Percentiles rank a stretch among this genome's conserved stretches.
These are phyloP conservation scores for Kwoniella mangroviensis DNA, from an alignment of 768 basidiomycete genomes.

Conservation along the genomic window DNA sequence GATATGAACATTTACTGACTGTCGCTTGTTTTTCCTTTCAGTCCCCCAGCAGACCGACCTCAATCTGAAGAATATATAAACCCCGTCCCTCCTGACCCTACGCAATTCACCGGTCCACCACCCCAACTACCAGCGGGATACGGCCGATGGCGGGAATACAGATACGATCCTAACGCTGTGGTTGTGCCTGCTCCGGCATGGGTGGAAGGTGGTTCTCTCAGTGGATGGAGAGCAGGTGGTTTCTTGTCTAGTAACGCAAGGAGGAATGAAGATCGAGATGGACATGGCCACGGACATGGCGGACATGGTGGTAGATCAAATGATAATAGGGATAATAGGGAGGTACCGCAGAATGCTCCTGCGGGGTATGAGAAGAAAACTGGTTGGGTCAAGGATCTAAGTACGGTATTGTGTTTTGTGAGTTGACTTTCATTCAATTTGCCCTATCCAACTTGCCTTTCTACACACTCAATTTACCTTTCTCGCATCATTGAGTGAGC, in stretches of 20 bases:
- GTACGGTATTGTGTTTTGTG: conserved; percentile 56
- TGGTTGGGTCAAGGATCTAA: conserved; percentile 55
- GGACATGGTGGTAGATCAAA: conserved; percentile 21
- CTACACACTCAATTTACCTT: no score
- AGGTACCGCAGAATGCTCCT: conserved; percentile 59
- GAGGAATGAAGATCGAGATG: conserved; percentile 30
- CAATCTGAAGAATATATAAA: conserved; percentile 75
- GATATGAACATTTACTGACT: conserved; percentile 13
- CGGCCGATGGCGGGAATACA: conserved; percentile 65
- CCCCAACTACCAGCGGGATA: conserved; percentile 73
- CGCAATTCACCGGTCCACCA: conserved; percentile 79
- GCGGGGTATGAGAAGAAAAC: conserved; percentile 60
- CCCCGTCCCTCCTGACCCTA: conserved; percentile 72
- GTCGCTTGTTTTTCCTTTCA: conserved; percentile 50
- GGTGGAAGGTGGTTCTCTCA: conserved; percentile 52
- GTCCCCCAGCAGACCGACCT: conserved; percentile 78
- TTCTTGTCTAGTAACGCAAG: conserved; percentile 42
- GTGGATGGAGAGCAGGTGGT: conserved; percentile 49
- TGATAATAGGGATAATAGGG: conserved; percentile 30
- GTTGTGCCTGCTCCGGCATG: conserved; percentile 45
- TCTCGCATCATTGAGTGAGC: no score
- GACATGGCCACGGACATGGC: background rate
- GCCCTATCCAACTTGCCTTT: background rate
- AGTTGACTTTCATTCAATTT: conserved; percentile 23
- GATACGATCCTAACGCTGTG: conserved; percentile 49